phyloP scores from a whole-genome alignment of 768 basidiomycete species.

The Cystofilobasidium capitatum region DNA sequence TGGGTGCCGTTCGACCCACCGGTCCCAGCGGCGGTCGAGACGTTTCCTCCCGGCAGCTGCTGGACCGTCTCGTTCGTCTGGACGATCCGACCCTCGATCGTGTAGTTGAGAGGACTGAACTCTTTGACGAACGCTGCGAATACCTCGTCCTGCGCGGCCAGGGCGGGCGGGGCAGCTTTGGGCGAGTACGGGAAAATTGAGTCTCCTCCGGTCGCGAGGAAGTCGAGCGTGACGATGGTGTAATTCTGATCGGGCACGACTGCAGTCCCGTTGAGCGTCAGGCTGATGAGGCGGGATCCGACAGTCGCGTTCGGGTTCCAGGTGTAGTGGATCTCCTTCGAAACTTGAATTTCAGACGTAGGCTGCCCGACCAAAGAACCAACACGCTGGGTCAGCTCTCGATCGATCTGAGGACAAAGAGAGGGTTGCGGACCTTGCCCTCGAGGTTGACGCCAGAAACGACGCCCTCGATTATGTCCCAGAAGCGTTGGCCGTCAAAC shows the following conservation, averaged over 20 bases:
- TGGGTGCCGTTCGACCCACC: neutral
- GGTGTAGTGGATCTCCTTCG: conserved; percentile 22
- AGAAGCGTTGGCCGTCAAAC: conserved; percentile 43
- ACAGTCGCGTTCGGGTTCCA: conserved; percentile 30
- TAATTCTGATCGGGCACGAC: neutral
- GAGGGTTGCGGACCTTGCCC: neutral
- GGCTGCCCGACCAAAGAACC: conserved; percentile 23
- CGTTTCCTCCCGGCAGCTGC: neutral
- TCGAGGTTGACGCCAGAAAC: conserved; percentile 35
- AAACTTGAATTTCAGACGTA: conserved; percentile 42
- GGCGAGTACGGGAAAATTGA: conserved; percentile 28
- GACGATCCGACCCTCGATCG: conserved; percentile 29
- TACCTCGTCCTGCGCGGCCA: conserved; percentile 30
- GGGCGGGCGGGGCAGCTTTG: neutral
- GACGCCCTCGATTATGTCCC: conserved; percentile 45
- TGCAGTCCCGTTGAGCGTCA: conserved; percentile 24
- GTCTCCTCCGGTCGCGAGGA: conserved; percentile 32
- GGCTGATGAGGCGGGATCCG: conserved; percentile 32
- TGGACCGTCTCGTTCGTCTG: conserved; percentile 27
- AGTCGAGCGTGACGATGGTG: conserved; percentile 30
- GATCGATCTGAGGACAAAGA: neutral
- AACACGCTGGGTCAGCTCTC: neutral
- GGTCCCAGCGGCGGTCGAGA: neutral
- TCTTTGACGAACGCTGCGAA: conserved; percentile 28
- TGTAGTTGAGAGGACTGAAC: conserved; percentile 28